Evolutionary conservation across 1,284 basidiomycete species (phyloP).

Genomic region (Fomitopsis pinicola): DNA sequence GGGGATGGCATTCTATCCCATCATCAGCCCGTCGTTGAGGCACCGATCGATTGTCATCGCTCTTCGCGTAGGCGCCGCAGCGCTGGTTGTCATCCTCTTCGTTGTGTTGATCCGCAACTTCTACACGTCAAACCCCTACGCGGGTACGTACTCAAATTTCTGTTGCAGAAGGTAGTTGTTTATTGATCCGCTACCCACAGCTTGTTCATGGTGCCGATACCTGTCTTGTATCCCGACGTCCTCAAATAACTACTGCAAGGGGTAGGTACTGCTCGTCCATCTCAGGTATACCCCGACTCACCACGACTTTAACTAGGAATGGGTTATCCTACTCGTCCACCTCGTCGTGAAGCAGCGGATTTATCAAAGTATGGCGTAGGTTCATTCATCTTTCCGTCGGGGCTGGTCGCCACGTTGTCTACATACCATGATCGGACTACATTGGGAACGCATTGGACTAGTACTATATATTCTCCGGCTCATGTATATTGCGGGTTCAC

Average conservation of each 20-base stretch:
- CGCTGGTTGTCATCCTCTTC: slow-evolving; percentile 75
- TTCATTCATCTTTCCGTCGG: background rate
- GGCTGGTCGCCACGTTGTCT: background rate
- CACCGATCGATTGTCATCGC: slow-evolving; percentile 76
- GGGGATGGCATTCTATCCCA: slow-evolving; percentile 81
- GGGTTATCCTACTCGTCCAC: slow-evolving; percentile 16
- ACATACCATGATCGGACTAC: background rate
- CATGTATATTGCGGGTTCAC: background rate
- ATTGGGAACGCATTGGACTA: background rate
- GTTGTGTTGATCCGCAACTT: slow-evolving; percentile 86
- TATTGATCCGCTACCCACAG: slow-evolving; percentile 28
- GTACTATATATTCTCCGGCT: background rate
- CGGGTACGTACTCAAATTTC: slow-evolving; percentile 42
- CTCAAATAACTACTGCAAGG: slow-evolving; percentile 77
- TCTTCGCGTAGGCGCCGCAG: slow-evolving; percentile 71
- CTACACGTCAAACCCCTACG: slow-evolving; percentile 80
- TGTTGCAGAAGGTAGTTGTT: background rate
- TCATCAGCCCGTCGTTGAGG: slow-evolving; percentile 75
- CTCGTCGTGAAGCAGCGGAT: background rate
- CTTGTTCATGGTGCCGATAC: slow-evolving; percentile 89
- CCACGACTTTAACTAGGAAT: slow-evolving; percentile 26
- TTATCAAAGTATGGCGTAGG: background rate
- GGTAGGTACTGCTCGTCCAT: slow-evolving; percentile 30
- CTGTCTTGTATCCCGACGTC: slow-evolving; percentile 82
- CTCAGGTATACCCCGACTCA: background rate